A percentile compares a stretch with the other conserved stretches of the same genome.
Conservation (phyloP, 1,284 basidiomycete genomes). For the Trametes hirsuta region DNA sequence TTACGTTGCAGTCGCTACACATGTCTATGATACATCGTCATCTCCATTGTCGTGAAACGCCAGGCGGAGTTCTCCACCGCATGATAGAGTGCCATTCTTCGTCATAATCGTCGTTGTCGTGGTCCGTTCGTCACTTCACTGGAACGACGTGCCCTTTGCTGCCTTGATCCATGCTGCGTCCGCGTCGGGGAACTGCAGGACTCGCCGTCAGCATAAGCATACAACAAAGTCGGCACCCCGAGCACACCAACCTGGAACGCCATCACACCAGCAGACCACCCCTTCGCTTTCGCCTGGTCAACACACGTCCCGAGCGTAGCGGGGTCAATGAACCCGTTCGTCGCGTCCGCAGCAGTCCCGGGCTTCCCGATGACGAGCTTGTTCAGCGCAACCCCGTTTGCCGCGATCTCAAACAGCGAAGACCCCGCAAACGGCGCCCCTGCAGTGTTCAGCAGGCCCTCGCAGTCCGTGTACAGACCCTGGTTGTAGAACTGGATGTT, state of each 20-base stretch:
- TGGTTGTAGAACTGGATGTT: slow-evolving; percentile 68
- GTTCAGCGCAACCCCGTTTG: slow-evolving; percentile 51
- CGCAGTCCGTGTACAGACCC: slow-evolving; percentile 60
- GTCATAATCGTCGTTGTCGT: background rate
- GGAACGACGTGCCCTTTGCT: slow-evolving; percentile 11
- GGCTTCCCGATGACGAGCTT: slow-evolving; percentile 68
- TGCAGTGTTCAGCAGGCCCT: slow-evolving; percentile 53
- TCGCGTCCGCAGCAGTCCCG: slow-evolving; percentile 47
- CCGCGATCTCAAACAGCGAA: slow-evolving; percentile 63
- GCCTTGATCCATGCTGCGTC: slow-evolving; percentile 14
- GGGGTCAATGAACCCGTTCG: slow-evolving; percentile 58
- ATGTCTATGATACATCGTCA: slow-evolving; percentile 13
- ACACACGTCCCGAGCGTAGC: slow-evolving; percentile 57
- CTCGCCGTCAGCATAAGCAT: too few species aligned
- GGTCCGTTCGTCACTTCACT: slow-evolving; percentile 1
- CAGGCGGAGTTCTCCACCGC: background rate
- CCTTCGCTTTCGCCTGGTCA: slow-evolving; percentile 51
- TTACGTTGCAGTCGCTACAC: slow-evolving; percentile 11
- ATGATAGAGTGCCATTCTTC: slow-evolving; percentile 1
- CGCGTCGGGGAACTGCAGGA: slow-evolving; percentile 25
- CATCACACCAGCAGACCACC: slow-evolving; percentile 51
- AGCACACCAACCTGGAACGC: slow-evolving; percentile 16
- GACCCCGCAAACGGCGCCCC: slow-evolving; percentile 51
- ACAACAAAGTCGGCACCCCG: too few species aligned
- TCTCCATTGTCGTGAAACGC: background rate